phyloP scores from a whole-genome alignment of 1,139 yeast genomes.

The Candida tropicalis region DNA sequence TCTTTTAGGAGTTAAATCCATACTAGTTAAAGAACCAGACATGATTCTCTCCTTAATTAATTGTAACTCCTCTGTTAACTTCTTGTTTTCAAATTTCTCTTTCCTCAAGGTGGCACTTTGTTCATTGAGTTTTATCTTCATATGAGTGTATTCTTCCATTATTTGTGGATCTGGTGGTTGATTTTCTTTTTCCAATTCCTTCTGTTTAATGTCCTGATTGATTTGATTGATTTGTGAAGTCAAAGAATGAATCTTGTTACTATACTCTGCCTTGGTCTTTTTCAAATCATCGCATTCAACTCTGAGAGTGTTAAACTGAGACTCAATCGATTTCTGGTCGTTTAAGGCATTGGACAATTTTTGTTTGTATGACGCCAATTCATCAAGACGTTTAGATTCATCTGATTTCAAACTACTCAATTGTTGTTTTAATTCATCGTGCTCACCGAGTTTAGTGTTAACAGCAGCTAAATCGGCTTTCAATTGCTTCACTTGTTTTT shows the following conservation, averaged over 20 bases:
- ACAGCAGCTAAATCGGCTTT: conserved; percentile 14
- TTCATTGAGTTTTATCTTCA: conserved; percentile 57
- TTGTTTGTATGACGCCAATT: conserved; percentile 11
- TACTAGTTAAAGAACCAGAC: conserved; percentile 23
- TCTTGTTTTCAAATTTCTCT: conserved; percentile 56
- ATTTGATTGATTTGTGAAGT: conserved; percentile 26
- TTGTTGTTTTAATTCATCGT: conserved; percentile 2
- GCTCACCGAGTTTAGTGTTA: conserved; percentile 8
- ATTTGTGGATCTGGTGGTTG: conserved; percentile 39
- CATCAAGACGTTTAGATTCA: conserved; percentile 10
- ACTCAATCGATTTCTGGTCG: conserved; percentile 19
- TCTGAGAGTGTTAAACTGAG: conserved; percentile 26
- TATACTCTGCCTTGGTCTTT: conserved; percentile 28
- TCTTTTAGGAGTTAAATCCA: conserved; percentile 28
- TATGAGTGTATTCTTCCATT: conserved; percentile 48
- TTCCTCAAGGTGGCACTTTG: conserved; percentile 51
- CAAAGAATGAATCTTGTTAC: conserved; percentile 28
- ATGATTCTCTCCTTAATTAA: conserved; percentile 50
- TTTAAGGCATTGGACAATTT: conserved; percentile 7
- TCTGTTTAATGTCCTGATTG: conserved; percentile 19
- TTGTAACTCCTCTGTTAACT: conserved; percentile 58
- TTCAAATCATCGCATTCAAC: conserved; percentile 39
- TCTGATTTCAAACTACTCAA: conserved; percentile 8
- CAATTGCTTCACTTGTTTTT: conserved; percentile 17
- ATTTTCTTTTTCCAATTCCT: conserved; percentile 40